Base-by-base conservation (phyloP, 768 basidiomycete species). In the Phallus indusiatus region DNA sequence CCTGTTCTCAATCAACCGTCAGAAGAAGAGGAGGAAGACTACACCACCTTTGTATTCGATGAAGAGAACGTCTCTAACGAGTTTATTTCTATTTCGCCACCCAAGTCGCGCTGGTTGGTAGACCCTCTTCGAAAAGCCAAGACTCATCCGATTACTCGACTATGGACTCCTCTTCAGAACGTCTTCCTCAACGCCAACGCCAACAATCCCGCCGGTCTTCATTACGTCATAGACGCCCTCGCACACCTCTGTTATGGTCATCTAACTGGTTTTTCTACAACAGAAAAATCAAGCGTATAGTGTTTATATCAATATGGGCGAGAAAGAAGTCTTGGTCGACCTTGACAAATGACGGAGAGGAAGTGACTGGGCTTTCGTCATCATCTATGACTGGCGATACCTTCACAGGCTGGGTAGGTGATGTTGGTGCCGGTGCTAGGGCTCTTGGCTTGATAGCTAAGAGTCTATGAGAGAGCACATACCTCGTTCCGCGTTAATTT, bases 201-300 rank as follows among this genome's bases (percentile, higher is more conserved):
- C 37, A 28, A 21, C 28, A 28, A 7, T 7, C 28, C n/a, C n/a
- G 12, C 12, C 42, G 42, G 14, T 54, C 36, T 18, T 47, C 59
- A n/a, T 42, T 55, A 11, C 59, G 59, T 28, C 52, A 28, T 47
- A 46, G 59, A 55, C 76, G 76, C 63, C 73, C 80, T 57, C 66
- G 80, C 55, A 81, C 79, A 67, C 81, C 91, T 4, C 74, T 97
- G 59, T 78, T 97, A 7, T 98, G 94, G 94, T 94, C 90, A 35
- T 91, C 90, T 11, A 91, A 95, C 70, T 95, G 92, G 86, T 97
- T 98, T 78, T 95, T 98, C 76, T 76, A 92, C 66, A 95, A 94
- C 77, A 81, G 87, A 67, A 94, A 92, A 75, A 75, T 85, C 73
- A 96, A 94, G 75, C 84, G 94, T 20, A 83, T 97, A 66, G 73